Percentiles rank a stretch among this genome's conserved stretches.
Evolutionary conservation across 306 rosid genomes (phyloP).

Genomic region (Fagus sylvatica): DNA sequence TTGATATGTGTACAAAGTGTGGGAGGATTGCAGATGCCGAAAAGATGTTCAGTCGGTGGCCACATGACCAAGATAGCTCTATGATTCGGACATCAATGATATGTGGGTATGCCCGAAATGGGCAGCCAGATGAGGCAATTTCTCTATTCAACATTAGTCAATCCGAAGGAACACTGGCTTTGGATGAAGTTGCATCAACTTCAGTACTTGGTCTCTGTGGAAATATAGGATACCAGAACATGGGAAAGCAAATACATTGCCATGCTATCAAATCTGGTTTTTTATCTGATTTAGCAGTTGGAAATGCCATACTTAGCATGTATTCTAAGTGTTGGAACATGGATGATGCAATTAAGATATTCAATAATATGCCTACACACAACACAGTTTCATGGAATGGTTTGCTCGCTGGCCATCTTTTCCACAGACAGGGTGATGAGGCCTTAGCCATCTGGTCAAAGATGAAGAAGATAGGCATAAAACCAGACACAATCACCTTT

Average conservation of each 20-base stretch:
- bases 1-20: constrained; percentile 82
- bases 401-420: constrained; percentile 71
- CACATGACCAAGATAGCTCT: constrained; percentile 41
- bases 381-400: constrained; percentile 83
- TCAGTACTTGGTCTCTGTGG: constrained; percentile 71
- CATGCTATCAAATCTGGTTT: constrained; percentile 61
- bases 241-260: constrained; percentile 86
- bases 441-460: constrained; percentile 67
- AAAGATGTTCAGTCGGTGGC: constrained; percentile 58
- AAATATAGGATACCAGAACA: constrained; percentile 59
- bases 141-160: constrained; percentile 54
- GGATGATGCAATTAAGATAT: constrained; percentile 59
- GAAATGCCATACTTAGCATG: constrained; percentile 78
- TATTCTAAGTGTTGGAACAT: constrained; percentile 79
- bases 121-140: constrained; percentile 57
- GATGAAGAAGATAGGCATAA: constrained; percentile 65
- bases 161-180: constrained; percentile 49
- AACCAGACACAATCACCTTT: constrained; percentile 60
- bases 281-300: constrained; percentile 55
- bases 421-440: constrained; percentile 67
- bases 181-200: constrained; percentile 71
- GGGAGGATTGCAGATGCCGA: constrained; percentile 68
- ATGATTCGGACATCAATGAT: constrained; percentile 72
- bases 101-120: constrained; percentile 74
- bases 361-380: constrained; percentile 44